Evolutionary conservation across 768 basidiomycete species (phyloP).

Genomic region (Naganishia antarctica): DNA sequence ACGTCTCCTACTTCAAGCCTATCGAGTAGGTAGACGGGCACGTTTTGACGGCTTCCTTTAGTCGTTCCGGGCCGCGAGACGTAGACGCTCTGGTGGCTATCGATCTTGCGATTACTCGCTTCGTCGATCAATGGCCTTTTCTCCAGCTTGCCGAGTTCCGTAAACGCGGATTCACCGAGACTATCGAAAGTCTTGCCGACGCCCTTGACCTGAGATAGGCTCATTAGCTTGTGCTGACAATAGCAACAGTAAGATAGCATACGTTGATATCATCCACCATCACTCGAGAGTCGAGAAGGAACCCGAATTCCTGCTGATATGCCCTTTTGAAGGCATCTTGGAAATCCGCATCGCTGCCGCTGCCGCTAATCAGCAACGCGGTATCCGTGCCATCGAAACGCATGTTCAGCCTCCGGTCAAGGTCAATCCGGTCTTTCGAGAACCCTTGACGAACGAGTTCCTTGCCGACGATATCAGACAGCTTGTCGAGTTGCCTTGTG

Average conservation of each 20-base stretch:
- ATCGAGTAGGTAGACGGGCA: constrained; percentile 72
- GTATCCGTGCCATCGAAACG: constrained; percentile 59
- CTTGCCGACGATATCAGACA: constrained; percentile 59
- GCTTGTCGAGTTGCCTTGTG: constrained; percentile 62
- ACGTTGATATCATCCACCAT: constrained; percentile 91
- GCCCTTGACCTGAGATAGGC: constrained; percentile 63
- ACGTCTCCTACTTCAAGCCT: constrained; percentile 64
- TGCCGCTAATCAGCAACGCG: constrained; percentile 67
- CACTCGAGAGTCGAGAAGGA: constrained; percentile 79
- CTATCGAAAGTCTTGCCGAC: constrained; percentile 83
- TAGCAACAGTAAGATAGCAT: constrained; percentile 21
- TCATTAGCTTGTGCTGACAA: constrained; percentile 16
- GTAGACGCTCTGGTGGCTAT: constrained; percentile 34
- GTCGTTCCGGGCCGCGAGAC: constrained; percentile 33
- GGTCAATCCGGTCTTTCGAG: constrained; percentile 61
- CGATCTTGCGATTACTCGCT: constrained; percentile 25
- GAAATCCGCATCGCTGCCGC: constrained; percentile 65
- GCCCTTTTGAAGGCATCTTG: constrained; percentile 70
- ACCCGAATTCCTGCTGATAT: constrained; percentile 86
- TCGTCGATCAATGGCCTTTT: constrained; percentile 50
- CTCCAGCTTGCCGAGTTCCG: constrained; percentile 61
- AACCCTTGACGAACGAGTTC: constrained; percentile 81
- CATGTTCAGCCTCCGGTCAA: constrained; percentile 60
- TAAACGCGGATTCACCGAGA: constrained; percentile 71
- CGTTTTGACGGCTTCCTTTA: constrained; percentile 50